Conservation (phyloP, 768 basidiomycete species). For the Termitomyces sp. region DNA sequence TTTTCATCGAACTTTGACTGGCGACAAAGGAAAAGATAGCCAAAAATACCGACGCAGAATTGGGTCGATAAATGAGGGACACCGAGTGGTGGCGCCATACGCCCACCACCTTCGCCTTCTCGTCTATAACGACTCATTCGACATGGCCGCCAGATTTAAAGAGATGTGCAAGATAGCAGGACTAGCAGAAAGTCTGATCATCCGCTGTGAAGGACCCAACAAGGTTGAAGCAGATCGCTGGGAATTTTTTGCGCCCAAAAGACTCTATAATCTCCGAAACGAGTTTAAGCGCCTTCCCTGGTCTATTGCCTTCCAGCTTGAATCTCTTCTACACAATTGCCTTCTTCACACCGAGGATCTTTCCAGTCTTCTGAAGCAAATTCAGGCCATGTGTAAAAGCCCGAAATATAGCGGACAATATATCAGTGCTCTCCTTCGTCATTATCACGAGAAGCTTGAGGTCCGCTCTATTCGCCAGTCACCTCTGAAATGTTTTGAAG, state of each 20-base stretch:
- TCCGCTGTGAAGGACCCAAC: slow-evolving; percentile 28
- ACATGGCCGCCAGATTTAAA: slow-evolving; percentile 50
- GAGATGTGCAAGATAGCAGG: slow-evolving; percentile 52
- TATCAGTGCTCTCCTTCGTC: slow-evolving; percentile 50
- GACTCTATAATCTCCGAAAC: slow-evolving; percentile 43
- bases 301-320: slow-evolving; percentile 76
- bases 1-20: slow-evolving; percentile 52
- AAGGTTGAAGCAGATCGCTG: slow-evolving; percentile 49
- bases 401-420: slow-evolving; percentile 25
- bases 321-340: slow-evolving; percentile 63
- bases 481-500: slow-evolving; percentile 44
- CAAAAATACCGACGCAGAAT: slow-evolving; percentile 57
- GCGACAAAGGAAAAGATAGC: slow-evolving; percentile 36
- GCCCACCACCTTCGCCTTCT: slow-evolving; percentile 69
- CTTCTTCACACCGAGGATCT: slow-evolving; percentile 63
- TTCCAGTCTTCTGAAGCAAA: slow-evolving; percentile 37
- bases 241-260: slow-evolving; percentile 50
- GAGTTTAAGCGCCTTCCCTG: slow-evolving; percentile 53
- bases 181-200: slow-evolving; percentile 33
- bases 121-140: slow-evolving; percentile 47
- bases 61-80: slow-evolving; percentile 55
- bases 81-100: slow-evolving; percentile 62
- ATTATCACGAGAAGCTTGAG: slow-evolving; percentile 50
- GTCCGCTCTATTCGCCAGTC: slow-evolving; percentile 37
- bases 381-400: slow-evolving; percentile 39